phyloP scores from a whole-genome alignment of 768 basidiomycete species.

The Boletus tomentosulus region DNA sequence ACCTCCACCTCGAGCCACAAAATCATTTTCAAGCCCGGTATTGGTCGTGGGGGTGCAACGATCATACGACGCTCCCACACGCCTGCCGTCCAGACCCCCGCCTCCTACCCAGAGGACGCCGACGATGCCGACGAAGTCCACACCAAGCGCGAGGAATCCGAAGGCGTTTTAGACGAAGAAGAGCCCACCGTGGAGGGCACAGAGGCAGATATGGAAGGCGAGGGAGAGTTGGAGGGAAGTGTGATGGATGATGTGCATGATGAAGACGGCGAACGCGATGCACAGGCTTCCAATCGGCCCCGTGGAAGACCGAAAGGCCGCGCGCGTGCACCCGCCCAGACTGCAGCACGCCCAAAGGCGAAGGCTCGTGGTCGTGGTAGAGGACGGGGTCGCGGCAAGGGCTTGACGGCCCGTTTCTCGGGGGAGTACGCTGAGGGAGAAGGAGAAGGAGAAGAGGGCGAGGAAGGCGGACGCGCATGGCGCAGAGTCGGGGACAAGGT shows the following conservation, averaged over 20 bases:
- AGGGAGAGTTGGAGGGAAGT: constrained; percentile 31
- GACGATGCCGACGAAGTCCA: constrained; percentile 26
- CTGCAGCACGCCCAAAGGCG: constrained; percentile 30
- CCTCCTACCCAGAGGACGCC: constrained; percentile 18
- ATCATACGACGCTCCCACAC: constrained; percentile 25
- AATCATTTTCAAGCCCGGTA: constrained; percentile 41
- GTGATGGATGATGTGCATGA: constrained; percentile 29
- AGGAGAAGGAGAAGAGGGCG: constrained; percentile 37
- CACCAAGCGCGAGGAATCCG: constrained; percentile 30
- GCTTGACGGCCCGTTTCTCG: constrained; percentile 22
- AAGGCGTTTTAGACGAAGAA: constrained; percentile 28
- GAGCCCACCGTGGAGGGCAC: constrained; percentile 27
- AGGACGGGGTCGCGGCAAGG: constrained; percentile 37
- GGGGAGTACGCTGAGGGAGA: constrained; percentile 38
- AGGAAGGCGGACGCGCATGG: constrained; percentile 58
- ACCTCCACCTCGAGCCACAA: constrained; percentile 27
- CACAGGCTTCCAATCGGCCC: constrained; percentile 26
- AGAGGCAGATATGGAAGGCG: constrained; percentile 25
- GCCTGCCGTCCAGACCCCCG: constrained; percentile 14
- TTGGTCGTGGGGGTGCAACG: constrained; percentile 25
- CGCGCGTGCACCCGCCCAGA: constrained; percentile 28
- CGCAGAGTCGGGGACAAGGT: constrained; percentile 68
- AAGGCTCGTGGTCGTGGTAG: constrained; percentile 40
- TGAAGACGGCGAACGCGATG: constrained; percentile 10
- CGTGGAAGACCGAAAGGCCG: constrained; percentile 39